Evolutionary conservation across 1,284 basidiomycete species (phyloP), one percentile per base, ranked within the genome.

Genomic region (Cryptococcus maquisensis): DNA sequence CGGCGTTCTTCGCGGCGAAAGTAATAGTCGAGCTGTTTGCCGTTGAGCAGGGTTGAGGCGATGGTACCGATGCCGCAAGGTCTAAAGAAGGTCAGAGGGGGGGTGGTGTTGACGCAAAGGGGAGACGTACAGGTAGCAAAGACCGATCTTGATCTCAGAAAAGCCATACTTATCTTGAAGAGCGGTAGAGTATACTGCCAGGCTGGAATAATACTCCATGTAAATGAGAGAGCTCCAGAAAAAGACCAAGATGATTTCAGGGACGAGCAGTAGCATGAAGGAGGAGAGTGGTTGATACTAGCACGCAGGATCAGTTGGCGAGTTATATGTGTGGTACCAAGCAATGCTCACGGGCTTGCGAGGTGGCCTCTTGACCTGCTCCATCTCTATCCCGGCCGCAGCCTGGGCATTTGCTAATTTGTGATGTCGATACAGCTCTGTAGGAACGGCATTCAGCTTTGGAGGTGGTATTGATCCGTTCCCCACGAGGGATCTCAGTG

Each of bases 391-490:
- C 1, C 65, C 63, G 2, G 28, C 41, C 7, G 60, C 62, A 10
- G 44, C 49, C 16, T 53, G 47, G 24, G 62, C 56, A 42, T 55
- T 64, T 23, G 59, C 51, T 54, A 62, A 61, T 37, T 59, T 59
- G 15, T 61, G 51, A n/a, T 57, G 47, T 39, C 59, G 55, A 18
- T 60, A 49, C 9, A 73, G 49, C 24, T 59, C 56, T 4, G 66
- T 49, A 0, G 71, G 69, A 4, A 65, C 64, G 7, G 58, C 49
- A 51, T 68, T 69, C 15, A 72, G 58, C 12, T 64, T 38, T 3
- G 73, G 73, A 18, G 73, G 72, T 5, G 73, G 68, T 10, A 74
- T 64, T 0, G 69, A 71, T 0, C 75, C 75, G 51, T 76, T 69
- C 13, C 73, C 75, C 4, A 77, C 75, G 1, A 76, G 52, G n/a